phyloP scores from a whole-genome alignment of 2,329 filamentous ascomycete species.

The Drechslera avenae region DNA sequence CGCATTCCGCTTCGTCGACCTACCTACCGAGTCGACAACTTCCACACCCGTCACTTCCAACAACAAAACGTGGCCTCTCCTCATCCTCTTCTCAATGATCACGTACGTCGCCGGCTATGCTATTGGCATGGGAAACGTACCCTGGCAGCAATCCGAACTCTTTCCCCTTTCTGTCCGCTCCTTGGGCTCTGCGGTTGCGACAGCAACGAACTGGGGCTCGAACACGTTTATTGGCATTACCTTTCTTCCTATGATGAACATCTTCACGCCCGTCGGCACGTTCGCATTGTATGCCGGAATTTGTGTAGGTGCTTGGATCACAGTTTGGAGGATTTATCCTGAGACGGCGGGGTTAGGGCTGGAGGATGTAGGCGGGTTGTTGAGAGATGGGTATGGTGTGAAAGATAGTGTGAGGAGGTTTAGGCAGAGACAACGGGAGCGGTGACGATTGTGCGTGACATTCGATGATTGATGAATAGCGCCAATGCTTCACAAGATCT shows the following conservation, averaged over 20 bases:
- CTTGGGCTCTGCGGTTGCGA: conserved; percentile 73
- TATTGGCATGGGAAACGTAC: conserved; percentile 85
- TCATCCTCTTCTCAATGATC: conserved; percentile 77
- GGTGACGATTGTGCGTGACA: not conserved
- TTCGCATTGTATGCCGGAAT: conserved; percentile 80
- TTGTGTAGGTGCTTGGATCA: conserved; percentile 69
- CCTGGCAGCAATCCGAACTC: conserved; percentile 93
- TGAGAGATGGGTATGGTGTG: conserved; percentile 74
- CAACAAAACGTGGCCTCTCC: conserved; percentile 29
- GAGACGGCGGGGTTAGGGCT: conserved; percentile 82
- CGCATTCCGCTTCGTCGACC: conserved; percentile 70
- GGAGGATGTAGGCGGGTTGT: conserved; percentile 75
- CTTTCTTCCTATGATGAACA: conserved; percentile 85
- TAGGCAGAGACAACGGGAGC: conserved; percentile 13
- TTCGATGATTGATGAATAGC: no score
- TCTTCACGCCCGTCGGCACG: conserved; percentile 72
- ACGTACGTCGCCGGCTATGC: conserved; percentile 86
- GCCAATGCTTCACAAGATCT: no score
- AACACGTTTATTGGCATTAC: conserved; percentile 88
- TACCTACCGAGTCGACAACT: conserved; percentile 41
- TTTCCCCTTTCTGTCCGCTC: conserved; percentile 79
- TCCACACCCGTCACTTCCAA: conserved; percentile 9
- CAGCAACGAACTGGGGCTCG: conserved; percentile 83
- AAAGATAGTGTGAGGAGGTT: conserved; percentile 37
- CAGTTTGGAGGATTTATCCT: conserved; percentile 78